Percentiles rank a stretch among this genome's conserved stretches.
phyloP scores from a whole-genome alignment of 305 asterid genomes.

The Fraxinus floribunda region DNA sequence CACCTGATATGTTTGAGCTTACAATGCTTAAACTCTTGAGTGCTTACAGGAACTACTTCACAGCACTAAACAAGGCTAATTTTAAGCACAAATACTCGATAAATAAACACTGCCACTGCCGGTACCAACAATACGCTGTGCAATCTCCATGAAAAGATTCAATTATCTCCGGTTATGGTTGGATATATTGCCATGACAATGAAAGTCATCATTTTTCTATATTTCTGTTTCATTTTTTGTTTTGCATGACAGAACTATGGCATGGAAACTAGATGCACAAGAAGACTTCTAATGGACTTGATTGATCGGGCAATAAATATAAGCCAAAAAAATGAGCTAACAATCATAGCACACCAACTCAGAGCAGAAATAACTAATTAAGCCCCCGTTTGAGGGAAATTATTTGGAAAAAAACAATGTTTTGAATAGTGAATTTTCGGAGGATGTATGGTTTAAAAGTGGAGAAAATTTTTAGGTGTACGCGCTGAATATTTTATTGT shows the following conservation, averaged over 20 bases:
- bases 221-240: neutral
- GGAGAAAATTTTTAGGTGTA: too few relatives aligned
- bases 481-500: neutral
- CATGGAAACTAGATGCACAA: neutral
- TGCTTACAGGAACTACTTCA: neutral
- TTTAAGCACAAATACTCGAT: neutral
- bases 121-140: neutral
- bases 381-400: neutral
- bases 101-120: neutral
- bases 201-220: neutral
- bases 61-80: neutral
- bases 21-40: neutral
- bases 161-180: neutral
- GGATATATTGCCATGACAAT: neutral
- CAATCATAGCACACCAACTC: neutral
- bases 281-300: neutral
- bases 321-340: neutral
- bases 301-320: neutral
- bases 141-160: neutral
- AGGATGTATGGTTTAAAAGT: neutral
- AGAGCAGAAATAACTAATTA: neutral
- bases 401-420: neutral
- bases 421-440: neutral
- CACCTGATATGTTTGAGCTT: neutral
- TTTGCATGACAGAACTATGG: neutral